These are phyloP conservation scores for Brassica carinata DNA, from an alignment of 345 rosid species.

Conservation along the genomic window DNA sequence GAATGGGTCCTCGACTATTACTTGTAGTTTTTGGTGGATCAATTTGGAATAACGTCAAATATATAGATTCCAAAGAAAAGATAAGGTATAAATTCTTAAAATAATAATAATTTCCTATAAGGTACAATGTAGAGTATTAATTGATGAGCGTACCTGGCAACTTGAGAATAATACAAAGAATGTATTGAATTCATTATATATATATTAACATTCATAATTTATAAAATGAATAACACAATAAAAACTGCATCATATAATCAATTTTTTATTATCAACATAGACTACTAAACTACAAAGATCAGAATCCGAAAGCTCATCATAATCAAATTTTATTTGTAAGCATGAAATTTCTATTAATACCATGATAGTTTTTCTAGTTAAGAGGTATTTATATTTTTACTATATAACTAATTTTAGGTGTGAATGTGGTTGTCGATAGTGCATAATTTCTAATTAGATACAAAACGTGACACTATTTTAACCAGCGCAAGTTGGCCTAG, in stretches of 20 bases:
- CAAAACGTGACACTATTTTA: not conserved
- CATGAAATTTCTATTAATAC: not conserved
- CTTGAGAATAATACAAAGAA: slow-evolving; percentile 2
- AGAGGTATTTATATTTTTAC: not conserved
- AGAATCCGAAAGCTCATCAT: not conserved
- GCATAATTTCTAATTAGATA: not conserved
- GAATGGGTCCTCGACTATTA: slow-evolving; percentile 27
- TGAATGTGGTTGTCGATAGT: not conserved
- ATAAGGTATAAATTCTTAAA: slow-evolving; percentile 30
- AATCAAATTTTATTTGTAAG: not conserved
- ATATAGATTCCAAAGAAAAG: slow-evolving; percentile 34
- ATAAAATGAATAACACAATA: not conserved
- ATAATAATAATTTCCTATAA: not conserved
- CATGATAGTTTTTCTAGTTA: not conserved
- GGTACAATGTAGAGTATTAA: not conserved
- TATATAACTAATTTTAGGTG: not conserved
- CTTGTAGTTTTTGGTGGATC: slow-evolving; percentile 29
- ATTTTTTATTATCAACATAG: too few species aligned
- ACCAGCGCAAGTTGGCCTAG: too few species aligned
- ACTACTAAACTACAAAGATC: too few species aligned
- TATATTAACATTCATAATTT: not conserved
- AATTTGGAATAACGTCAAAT: slow-evolving; percentile 26
- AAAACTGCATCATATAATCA: not conserved
- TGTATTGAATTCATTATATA: not conserved
- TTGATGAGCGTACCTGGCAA: slow-evolving; percentile 14